Percentiles rank a stretch among this genome's conserved stretches.
phyloP scores from a whole-genome alignment of 2,329 filamentous ascomycete species.

The Paraphaeosphaeria minitans region DNA sequence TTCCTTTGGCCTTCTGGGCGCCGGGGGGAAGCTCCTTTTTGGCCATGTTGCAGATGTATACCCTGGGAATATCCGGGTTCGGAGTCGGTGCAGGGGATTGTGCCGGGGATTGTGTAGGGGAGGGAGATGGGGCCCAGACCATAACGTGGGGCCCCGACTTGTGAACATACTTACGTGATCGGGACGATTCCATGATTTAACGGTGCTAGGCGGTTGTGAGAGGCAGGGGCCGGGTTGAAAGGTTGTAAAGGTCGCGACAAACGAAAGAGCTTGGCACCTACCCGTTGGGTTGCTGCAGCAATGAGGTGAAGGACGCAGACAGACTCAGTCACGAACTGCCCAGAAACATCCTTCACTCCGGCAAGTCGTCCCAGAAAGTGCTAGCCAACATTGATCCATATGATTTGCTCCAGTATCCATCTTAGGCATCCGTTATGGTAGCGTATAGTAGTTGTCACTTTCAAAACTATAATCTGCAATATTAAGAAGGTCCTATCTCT shows the following conservation, averaged over 20 bases:
- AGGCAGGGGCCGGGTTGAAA: neutral
- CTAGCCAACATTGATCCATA: too few relatives aligned
- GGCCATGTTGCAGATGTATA: neutral
- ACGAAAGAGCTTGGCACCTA: neutral
- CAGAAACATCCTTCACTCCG: too few relatives aligned
- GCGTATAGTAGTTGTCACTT: too few relatives aligned
- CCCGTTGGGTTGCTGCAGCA: neutral
- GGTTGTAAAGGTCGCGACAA: neutral
- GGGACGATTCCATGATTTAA: neutral
- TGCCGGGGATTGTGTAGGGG: neutral
- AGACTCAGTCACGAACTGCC: neutral
- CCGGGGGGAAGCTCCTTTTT: neutral
- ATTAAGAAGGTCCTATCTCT: too few relatives aligned
- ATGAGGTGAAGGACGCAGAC: neutral
- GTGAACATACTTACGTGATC: neutral
- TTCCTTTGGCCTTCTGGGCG: conserved; percentile 13
- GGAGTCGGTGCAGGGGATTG: neutral
- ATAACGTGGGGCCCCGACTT: neutral
- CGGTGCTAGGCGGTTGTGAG: neutral
- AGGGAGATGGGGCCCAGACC: neutral
- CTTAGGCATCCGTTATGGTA: too few relatives aligned
- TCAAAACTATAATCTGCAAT: too few relatives aligned
- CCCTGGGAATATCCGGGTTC: neutral
- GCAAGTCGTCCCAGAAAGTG: too few relatives aligned
- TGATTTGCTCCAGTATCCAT: too few relatives aligned